Evolutionary conservation across 805 yeast genomes (phyloP).

Genomic region (Phaffomyces antillensis): DNA sequence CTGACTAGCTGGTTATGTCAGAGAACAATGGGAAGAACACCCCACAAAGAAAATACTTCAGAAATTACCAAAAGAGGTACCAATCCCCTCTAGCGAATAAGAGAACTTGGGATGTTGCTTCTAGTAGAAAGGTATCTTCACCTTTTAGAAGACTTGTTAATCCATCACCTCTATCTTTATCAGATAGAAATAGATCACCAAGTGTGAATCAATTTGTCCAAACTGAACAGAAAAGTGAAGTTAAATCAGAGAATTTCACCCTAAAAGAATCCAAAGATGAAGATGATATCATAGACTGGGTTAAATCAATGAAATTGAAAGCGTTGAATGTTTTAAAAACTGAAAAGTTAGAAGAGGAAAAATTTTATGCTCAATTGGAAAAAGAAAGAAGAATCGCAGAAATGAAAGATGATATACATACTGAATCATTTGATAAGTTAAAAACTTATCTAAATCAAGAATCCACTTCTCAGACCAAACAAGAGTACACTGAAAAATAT

Average conservation of each 20-base stretch:
- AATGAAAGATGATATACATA: slow-evolving; percentile 16
- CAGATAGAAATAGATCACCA: neutral
- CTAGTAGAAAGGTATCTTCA: slow-evolving; percentile 12
- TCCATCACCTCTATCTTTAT: neutral
- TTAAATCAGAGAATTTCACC: neutral
- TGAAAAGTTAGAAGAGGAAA: slow-evolving; percentile 29
- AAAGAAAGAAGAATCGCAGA: slow-evolving; percentile 22
- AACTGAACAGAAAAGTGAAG: neutral
- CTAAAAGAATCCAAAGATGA: neutral
- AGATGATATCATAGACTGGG: slow-evolving; percentile 28
- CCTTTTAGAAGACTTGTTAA: slow-evolving; percentile 19
- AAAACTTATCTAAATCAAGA: slow-evolving; percentile 10
- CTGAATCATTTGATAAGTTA: slow-evolving; percentile 21
- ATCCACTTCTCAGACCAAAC: neutral
- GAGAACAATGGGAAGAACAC: neutral
- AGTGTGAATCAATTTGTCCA: neutral
- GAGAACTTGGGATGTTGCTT: slow-evolving; percentile 19
- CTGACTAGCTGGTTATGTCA: slow-evolving; percentile 2
- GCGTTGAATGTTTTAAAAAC: slow-evolving; percentile 26
- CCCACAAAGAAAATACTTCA: slow-evolving; percentile 6
- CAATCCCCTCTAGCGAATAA: slow-evolving; percentile 15
- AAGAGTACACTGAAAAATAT: neutral
- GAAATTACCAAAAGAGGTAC: slow-evolving; percentile 3
- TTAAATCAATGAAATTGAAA: slow-evolving; percentile 25
- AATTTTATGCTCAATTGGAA: slow-evolving; percentile 29